phyloP scores from a whole-genome alignment of 306 rosid genomes.

The Begonia masoniana region DNA sequence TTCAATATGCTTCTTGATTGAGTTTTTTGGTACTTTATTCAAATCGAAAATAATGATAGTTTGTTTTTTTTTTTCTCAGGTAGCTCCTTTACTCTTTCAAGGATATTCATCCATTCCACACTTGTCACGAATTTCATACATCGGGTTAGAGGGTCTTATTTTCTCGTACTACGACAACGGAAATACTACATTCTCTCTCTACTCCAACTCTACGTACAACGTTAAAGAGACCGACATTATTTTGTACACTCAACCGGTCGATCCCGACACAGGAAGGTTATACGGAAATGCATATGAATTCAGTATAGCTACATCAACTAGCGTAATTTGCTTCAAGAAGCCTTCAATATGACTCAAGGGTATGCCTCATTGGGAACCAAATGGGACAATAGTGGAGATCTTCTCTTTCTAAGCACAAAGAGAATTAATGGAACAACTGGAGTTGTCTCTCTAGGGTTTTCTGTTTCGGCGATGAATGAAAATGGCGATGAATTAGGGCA shows the following conservation, averaged over 20 bases:
- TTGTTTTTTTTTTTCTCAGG: constrained; percentile 10
- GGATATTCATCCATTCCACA: constrained; percentile 30
- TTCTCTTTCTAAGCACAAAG: constrained; percentile 22
- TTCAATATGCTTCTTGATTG: neutral
- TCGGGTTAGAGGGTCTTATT: constrained; percentile 29
- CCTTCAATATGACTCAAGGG: constrained; percentile 13
- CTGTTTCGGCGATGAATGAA: constrained; percentile 10
- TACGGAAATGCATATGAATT: constrained; percentile 21
- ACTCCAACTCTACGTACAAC: constrained; percentile 29
- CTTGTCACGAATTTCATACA: constrained; percentile 36
- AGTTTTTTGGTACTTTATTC: neutral
- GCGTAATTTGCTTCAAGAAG: constrained; percentile 11
- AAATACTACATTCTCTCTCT: constrained; percentile 25
- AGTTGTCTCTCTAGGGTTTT: constrained; percentile 32
- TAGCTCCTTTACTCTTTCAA: constrained; percentile 39
- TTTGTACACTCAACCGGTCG: constrained; percentile 16
- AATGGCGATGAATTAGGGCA: constrained; percentile 7
- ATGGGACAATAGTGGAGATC: constrained; percentile 18
- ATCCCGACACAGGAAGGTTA: constrained; percentile 23
- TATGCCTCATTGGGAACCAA: constrained; percentile 23
- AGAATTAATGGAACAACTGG: constrained; percentile 16
- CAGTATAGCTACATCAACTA: constrained; percentile 7
- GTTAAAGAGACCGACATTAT: neutral
- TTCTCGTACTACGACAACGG: constrained; percentile 25
- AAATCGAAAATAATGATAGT: neutral